These are phyloP conservation scores for Ceratocystis cubensis DNA, from an alignment of 2,329 filamentous ascomycete species.

Conservation along the genomic window DNA sequence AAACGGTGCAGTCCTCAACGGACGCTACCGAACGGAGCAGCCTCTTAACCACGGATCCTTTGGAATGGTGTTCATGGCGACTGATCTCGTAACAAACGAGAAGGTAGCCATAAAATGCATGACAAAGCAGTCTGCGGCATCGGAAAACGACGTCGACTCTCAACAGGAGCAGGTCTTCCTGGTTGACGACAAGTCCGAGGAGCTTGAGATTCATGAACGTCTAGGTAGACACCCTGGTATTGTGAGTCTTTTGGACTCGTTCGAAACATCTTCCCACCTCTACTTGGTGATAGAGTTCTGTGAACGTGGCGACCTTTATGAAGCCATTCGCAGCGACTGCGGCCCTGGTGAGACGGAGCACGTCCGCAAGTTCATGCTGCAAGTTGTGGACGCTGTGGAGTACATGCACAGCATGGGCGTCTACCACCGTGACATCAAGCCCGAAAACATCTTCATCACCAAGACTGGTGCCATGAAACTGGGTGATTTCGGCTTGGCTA, in stretches of 20 bases:
- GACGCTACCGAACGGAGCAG: constrained; percentile 81
- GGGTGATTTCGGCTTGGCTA: constrained; percentile 90
- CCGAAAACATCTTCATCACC: constrained; percentile 94
- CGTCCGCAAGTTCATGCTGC: constrained; percentile 92
- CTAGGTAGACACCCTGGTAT: constrained; percentile 78
- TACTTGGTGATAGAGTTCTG: constrained; percentile 95
- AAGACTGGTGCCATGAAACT: constrained; percentile 85
- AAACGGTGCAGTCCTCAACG: constrained; percentile 67
- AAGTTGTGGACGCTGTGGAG: constrained; percentile 78
- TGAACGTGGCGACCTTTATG: constrained; percentile 88
- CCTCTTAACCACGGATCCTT: constrained; percentile 98
- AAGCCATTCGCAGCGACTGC: constrained; percentile 80
- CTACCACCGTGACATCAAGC: constrained; percentile 97
- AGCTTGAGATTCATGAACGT: constrained; percentile 64
- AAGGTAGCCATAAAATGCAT: constrained; percentile 93
- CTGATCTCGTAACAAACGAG: constrained; percentile 61
- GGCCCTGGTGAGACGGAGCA: constrained; percentile 92
- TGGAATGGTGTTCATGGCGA: constrained; percentile 93
- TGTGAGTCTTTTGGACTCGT: constrained; percentile 81
- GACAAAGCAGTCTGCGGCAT: constrained; percentile 60
- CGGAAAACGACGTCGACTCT: constrained; percentile 39
- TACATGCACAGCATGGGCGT: constrained; percentile 85
- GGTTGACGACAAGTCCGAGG: constrained; percentile 71
- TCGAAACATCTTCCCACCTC: constrained; percentile 80
- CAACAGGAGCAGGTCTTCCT: constrained; percentile 40